A percentile compares a stretch with the other conserved stretches of the same genome.
These are phyloP conservation scores for Neurospora hispaniola DNA, from an alignment of 495 filamentous ascomycete species.

Conservation along the genomic window DNA sequence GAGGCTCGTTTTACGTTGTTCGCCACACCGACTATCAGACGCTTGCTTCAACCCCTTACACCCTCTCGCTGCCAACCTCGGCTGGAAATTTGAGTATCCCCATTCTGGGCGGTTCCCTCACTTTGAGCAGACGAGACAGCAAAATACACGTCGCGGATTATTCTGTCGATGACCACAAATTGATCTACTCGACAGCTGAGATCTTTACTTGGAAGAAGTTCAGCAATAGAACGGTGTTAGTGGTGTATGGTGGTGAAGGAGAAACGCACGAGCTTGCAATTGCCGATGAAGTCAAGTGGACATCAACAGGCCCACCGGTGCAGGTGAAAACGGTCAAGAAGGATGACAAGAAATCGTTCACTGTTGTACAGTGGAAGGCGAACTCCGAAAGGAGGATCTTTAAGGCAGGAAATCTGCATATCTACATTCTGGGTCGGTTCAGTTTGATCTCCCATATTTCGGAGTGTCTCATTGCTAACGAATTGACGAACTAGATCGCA, in stretches of 20 bases:
- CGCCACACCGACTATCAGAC: conserved; percentile 48
- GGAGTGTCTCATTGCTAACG: neutral
- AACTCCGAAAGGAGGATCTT: conserved; percentile 25
- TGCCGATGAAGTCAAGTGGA: conserved; percentile 39
- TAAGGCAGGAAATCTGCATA: conserved; percentile 38
- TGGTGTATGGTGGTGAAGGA: conserved; percentile 59
- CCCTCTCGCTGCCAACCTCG: conserved; percentile 49
- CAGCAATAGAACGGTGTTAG: conserved; percentile 39
- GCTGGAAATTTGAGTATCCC: conserved; percentile 52
- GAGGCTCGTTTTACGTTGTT: conserved; percentile 46
- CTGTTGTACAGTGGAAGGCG: conserved; percentile 7
- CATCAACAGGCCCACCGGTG: conserved; percentile 18
- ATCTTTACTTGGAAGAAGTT: conserved; percentile 51
- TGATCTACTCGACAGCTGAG: conserved; percentile 69
- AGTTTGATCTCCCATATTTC: neutral
- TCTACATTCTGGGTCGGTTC: conserved; percentile 38
- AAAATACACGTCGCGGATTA: conserved; percentile 69
- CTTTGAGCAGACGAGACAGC: conserved; percentile 61
- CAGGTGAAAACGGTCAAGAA: neutral
- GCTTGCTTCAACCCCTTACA: conserved; percentile 32
- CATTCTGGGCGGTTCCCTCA: conserved; percentile 49
- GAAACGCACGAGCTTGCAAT: conserved; percentile 63
- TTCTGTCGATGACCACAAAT: conserved; percentile 46
- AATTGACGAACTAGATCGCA: conserved; percentile 37
- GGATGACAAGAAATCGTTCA: neutral